phyloP scores from a whole-genome alignment of 2,329 filamentous ascomycete genomes.

The Colletotrichum brevisporum region DNA sequence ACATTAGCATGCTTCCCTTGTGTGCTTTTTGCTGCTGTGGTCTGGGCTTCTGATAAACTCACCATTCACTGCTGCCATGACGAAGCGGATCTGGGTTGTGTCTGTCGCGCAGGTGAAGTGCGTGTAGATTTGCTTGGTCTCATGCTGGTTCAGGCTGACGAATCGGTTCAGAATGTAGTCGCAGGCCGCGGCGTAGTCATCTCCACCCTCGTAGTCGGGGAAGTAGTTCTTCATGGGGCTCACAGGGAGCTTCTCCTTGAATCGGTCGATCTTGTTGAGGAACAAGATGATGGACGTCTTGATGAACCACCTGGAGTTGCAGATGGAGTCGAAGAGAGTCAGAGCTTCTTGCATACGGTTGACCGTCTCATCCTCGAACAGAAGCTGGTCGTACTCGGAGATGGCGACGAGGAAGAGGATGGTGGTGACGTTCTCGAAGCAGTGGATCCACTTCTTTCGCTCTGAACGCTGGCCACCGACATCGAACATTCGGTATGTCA shows the following conservation, averaged over 20 bases:
- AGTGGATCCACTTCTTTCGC: constrained; percentile 99
- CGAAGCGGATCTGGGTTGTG: constrained; percentile 98
- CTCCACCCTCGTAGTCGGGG: constrained; percentile 92
- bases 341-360: constrained; percentile 94
- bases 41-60: constrained; percentile 52
- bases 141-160: constrained; percentile 97
- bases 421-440: constrained; percentile 97
- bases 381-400: constrained; percentile 94
- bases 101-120: constrained; percentile 99
- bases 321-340: constrained; percentile 89
- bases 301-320: constrained; percentile 92
- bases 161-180: constrained; percentile 99
- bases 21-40: constrained; percentile 3
- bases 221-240: constrained; percentile 93
- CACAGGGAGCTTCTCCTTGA: constrained; percentile 86
- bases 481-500: constrained; percentile 98
- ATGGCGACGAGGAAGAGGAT: constrained; percentile 98
- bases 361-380: constrained; percentile 97
- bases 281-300: constrained; percentile 91
- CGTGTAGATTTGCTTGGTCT: constrained; percentile 99
- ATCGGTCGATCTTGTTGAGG: constrained; percentile 91
- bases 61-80: constrained; percentile 99
- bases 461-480: constrained; percentile 96
- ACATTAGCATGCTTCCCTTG: constrained; percentile 25
- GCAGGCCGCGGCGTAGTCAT: constrained; percentile 95